Evolutionary conservation across 1,284 basidiomycete genomes (phyloP), one percentile per base, ranked within the genome.

Genomic region (Cryptococcus maquisensis): DNA sequence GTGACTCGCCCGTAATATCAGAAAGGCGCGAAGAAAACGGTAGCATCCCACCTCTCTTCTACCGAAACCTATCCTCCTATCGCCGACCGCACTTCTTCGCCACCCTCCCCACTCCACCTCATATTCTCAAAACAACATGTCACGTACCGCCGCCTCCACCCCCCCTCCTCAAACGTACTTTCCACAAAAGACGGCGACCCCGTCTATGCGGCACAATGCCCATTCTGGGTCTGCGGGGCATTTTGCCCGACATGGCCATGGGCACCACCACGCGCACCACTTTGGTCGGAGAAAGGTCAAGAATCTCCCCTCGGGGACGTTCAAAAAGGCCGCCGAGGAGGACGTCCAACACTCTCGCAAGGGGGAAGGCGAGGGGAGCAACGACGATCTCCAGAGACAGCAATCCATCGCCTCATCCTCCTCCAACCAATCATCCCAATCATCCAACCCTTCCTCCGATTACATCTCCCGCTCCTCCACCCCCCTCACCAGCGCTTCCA

Each of bases 21-120:
- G n/a, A 21, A 38, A 69, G 71, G 71, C 56, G 69, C 71, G 68
- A 67, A 73, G 68, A 69, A 71, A 73, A 71, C 69, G 68, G 69
- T 56, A 55, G 63, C 59, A 23, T 52, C 54, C 59, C 36, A 36
- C 24, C 50, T 20, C 47, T 24, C 44, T 37, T 24, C 44, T 37
- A 38, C 56, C 51, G 24, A 63, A 59, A 67, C 67, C 65, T 65
- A 69, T 65, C 43, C 69, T 68, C 71, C 62, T 62, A 66, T 60
- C 59, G 62, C 59, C 55, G 10, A 57, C 68, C 71, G 71, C 61
- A 73, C 71, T 73, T 71, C 71, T 71, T 71, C 69, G 71, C 68
- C 66, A 63, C 54, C 68, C 64, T 71, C 63, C 65, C 61, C 62
- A 47, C 57, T 59, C 54, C 49, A 23, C 47, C 61, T 46, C 35